These are phyloP conservation scores for Puya raimondii DNA, from an alignment of 176 grass and related monocot genomes.

Conservation along the genomic window DNA sequence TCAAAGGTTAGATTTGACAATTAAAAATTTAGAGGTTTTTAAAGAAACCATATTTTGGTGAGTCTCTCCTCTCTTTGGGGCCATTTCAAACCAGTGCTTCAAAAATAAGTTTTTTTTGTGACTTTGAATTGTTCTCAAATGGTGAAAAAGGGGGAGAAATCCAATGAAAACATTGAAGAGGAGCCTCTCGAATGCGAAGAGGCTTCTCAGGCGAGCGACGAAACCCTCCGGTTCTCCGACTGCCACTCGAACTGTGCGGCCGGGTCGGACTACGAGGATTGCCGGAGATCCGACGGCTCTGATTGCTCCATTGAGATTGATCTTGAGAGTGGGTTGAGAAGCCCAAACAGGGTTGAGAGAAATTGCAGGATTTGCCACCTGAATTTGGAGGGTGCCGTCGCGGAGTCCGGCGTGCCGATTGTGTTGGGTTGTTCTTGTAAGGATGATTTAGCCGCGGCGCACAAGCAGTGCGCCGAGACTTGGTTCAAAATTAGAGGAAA, in stretches of 20 bases:
- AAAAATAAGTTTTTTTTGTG: neutral
- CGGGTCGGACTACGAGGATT: neutral
- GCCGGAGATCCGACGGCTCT: neutral
- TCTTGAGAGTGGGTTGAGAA: neutral
- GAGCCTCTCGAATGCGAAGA: neutral
- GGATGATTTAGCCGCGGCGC: conserved; percentile 72
- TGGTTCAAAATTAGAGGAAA: conserved; percentile 99
- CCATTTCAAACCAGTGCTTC: too few relatives aligned
- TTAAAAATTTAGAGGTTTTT: too few relatives aligned
- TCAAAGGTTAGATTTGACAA: too few relatives aligned
- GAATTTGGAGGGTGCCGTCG: conserved; percentile 46
- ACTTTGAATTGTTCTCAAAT: conserved; percentile 11
- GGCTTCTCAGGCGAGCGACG: conserved; percentile 27
- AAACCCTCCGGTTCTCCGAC: conserved; percentile 62
- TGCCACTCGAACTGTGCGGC: conserved; percentile 20
- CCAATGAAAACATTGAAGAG: conserved; percentile 24
- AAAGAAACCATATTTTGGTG: too few relatives aligned
- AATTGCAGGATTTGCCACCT: conserved; percentile 96
- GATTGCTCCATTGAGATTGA: neutral
- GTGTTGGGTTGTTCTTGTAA: conserved; percentile 96
- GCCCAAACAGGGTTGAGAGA: neutral
- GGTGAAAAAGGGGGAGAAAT: conserved; percentile 19
- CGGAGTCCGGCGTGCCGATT: conserved; percentile 61
- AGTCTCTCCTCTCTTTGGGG: too few relatives aligned
- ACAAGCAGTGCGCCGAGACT: conserved; percentile 96